phyloP scores from a whole-genome alignment of 2,329 filamentous ascomycete species.

The Apiospora hydei region DNA sequence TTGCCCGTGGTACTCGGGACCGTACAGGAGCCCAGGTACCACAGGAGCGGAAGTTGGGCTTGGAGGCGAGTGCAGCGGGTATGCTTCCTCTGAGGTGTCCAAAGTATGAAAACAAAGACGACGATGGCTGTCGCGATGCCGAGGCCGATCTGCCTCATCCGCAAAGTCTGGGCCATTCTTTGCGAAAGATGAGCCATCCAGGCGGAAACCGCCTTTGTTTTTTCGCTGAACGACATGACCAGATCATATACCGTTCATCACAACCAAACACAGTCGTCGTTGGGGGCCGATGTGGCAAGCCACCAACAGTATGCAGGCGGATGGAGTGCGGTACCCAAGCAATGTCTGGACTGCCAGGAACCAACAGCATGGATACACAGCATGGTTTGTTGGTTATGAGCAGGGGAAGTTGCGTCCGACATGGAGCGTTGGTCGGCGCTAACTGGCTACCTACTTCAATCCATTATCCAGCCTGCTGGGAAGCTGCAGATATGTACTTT shows the following conservation, averaged over 20 bases:
- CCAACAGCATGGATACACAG: not conserved
- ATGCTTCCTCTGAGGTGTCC: not conserved
- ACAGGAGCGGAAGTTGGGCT: not conserved
- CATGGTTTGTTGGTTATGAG: not conserved
- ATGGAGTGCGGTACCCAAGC: not conserved
- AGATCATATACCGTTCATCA: not conserved
- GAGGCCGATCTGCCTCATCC: slow-evolving; percentile 9
- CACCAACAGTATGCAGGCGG: not conserved
- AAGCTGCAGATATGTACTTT: not conserved
- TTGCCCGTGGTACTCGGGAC: slow-evolving; percentile 19
- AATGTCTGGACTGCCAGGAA: no score
- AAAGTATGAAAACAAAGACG: not conserved
- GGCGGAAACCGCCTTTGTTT: not conserved
- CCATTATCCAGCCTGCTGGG: no score
- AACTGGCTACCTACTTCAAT: no score
- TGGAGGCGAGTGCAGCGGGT: not conserved
- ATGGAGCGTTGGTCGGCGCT: not conserved
- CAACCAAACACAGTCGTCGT: no score
- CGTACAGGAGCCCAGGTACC: not conserved
- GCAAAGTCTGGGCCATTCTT: slow-evolving; percentile 21
- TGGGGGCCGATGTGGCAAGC: not conserved
- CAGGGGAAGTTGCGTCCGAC: not conserved
- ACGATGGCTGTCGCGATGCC: not conserved
- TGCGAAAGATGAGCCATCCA: not conserved
- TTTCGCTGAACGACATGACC: not conserved